Evolutionary conservation across 305 asterid genomes (phyloP).

Genomic region (Solanum hybrid): DNA sequence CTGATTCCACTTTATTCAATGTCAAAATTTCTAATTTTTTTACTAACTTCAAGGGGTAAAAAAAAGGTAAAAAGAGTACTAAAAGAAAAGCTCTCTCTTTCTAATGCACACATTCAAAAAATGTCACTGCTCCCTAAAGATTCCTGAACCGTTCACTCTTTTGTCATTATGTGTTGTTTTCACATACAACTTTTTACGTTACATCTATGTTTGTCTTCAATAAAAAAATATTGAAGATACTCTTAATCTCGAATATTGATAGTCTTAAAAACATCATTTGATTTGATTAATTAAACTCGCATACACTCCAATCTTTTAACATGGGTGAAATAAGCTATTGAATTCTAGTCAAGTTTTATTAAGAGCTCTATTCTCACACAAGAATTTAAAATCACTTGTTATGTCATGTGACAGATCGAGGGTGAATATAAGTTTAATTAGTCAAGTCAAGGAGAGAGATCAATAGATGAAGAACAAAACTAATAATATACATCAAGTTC

Average conservation of each 20-base stretch:
- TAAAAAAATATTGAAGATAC: background rate
- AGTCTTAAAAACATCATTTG: too few relatives aligned
- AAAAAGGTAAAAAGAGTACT: background rate
- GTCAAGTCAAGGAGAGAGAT: background rate
- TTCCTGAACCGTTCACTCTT: constrained; percentile 1
- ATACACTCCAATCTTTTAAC: too few relatives aligned
- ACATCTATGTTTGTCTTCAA: background rate
- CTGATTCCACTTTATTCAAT: background rate
- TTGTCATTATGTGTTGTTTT: background rate
- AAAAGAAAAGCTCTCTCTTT: background rate
- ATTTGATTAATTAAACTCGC: background rate
- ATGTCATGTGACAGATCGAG: too few relatives aligned
- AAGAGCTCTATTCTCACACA: too few relatives aligned
- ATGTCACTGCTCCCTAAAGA: background rate
- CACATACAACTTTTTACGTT: background rate
- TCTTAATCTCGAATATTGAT: background rate
- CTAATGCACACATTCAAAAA: background rate
- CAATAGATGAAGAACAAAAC: background rate
- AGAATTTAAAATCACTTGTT: too few relatives aligned
- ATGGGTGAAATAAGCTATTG: background rate
- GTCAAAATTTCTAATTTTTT: background rate
- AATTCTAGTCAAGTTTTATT: background rate
- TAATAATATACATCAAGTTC: background rate
- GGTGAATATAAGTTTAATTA: too few relatives aligned
- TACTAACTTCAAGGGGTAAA: background rate